Base-by-base conservation (phyloP, 2,329 filamentous ascomycete species). In the Neofusicoccum ribis region DNA sequence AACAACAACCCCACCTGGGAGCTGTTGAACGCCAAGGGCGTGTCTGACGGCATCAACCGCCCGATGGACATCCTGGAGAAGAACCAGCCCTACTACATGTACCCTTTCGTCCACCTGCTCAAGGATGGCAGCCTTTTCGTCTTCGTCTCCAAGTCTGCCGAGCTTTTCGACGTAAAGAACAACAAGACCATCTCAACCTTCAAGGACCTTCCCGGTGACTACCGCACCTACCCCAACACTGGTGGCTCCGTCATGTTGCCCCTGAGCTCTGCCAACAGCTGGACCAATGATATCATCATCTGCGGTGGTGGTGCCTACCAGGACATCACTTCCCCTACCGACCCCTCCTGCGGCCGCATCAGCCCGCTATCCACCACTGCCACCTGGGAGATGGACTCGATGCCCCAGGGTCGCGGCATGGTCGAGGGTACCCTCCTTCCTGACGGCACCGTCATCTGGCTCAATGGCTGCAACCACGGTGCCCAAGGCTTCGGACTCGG, bases 1-100 rank as follows among this genome's bases (percentile, higher is more conserved):
- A 88, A 88, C 77, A 88, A 88, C 77, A 88, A 88, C 70, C 86
- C 86, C 2, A 88, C 86, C 1, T 88, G 86, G 71, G 86, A 88
- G 71, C 81, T 87, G 31, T 76, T 88, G n/a, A 81, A 83, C 65
- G 67, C 75, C 34, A 70, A 80, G 47, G 86, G 83, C 65, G 72
- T 80, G 49, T 79, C 81, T 3, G 74, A 77, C 51, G 84, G 84
- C 54, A 72, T 74, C 17, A 86, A 79, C 70, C 79, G 82, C 49
- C 73, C 75, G 8, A 80, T 88, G 79, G 81, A 84, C 4, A 84
- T 88, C 43, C 76, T 88, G 27, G 78, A 76, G 63, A 82, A 82
- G 71, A 86, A 85, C 68, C 84, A 87, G 72, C 86, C 86, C 14
- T 88, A 88, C 76, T 88, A 86, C 74, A 87, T 87, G 85, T 88